phyloP scores from a whole-genome alignment of 2,329 filamentous ascomycete genomes.

The Arthrobotrys musiformis region DNA sequence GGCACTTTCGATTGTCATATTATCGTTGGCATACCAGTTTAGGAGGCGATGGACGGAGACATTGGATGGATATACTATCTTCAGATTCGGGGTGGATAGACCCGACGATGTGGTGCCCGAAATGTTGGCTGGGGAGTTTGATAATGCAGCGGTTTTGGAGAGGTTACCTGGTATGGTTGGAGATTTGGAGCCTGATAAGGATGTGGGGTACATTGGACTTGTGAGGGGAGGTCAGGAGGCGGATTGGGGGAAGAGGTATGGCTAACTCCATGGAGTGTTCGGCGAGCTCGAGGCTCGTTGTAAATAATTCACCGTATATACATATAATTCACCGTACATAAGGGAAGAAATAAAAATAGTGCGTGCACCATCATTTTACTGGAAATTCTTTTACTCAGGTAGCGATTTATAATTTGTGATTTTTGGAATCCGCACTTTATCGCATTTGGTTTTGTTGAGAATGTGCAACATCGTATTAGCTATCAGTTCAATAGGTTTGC shows the following conservation, averaged over 20 bases:
- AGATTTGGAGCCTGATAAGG: slow-evolving; percentile 37
- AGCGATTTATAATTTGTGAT: too few species aligned
- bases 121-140: slow-evolving; percentile 46
- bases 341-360: too few species aligned
- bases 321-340: background rate
- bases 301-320: slow-evolving; percentile 24
- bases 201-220: slow-evolving; percentile 49
- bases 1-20: slow-evolving; percentile 35
- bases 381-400: too few species aligned
- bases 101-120: slow-evolving; percentile 46
- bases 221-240: slow-evolving; percentile 31
- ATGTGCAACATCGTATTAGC: too few species aligned
- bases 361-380: too few species aligned
- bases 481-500: too few species aligned
- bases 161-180: slow-evolving; percentile 46
- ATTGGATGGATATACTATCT: slow-evolving; percentile 47
- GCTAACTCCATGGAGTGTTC: background rate
- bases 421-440: too few species aligned
- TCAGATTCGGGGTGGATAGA: slow-evolving; percentile 48
- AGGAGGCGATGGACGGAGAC: slow-evolving; percentile 47
- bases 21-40: slow-evolving; percentile 39
- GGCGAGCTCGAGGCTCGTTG: background rate
- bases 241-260: slow-evolving; percentile 38
- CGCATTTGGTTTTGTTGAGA: too few species aligned
- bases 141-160: slow-evolving; percentile 40